Base-by-base conservation (phyloP, 2,329 filamentous ascomycete genomes). In the Blastomyces gilchristii region DNA sequence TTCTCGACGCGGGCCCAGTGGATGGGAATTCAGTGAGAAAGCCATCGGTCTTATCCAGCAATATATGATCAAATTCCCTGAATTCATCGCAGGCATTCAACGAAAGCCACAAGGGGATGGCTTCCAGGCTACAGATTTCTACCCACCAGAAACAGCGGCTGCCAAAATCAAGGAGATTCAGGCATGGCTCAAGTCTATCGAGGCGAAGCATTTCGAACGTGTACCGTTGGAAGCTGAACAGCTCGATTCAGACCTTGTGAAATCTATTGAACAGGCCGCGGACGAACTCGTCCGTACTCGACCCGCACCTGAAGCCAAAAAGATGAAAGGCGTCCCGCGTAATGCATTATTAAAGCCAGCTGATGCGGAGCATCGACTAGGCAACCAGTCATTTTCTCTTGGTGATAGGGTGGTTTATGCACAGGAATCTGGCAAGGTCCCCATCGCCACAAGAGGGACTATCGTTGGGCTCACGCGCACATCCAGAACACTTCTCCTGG, bases 161-260 rank as follows among this genome's bases (percentile, higher is more conserved):
- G 76, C 83, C 58, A 90, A 90, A 72, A 88, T 99, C 72, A 96
- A 96, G 78, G 94, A 97, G 73, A 96, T 99, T 66, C 89, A 86
- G 34, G 85, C 87, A 43, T 99, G 93, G 93, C 82, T 99, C 60
- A 99, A 97, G 79, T 86, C 86, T 52, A 85, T 96, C 57, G 90
- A 97, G 74, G 89, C 90, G 0, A 96, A 91, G 82, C 89, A 87
- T 68, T 95, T 99, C 68, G 93, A 97, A 75, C 87, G 87, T 67
- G 94, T 99, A n/a, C 93, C 94, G 28, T 83, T 99, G 16, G 94
- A 99, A 70, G 94, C 94, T 0, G 90, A 97, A 73, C 95, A 99
- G 74, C 86, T 99, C 4, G 94, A 99, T 74, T 96, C 91, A 0
- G 88, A 91, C 64, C 85, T 91, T 16, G 94, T 97, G 66, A 87